These are phyloP conservation scores for Penicillium roqueforti DNA, from an alignment of 495 filamentous ascomycete genomes.

Conservation along the genomic window DNA sequence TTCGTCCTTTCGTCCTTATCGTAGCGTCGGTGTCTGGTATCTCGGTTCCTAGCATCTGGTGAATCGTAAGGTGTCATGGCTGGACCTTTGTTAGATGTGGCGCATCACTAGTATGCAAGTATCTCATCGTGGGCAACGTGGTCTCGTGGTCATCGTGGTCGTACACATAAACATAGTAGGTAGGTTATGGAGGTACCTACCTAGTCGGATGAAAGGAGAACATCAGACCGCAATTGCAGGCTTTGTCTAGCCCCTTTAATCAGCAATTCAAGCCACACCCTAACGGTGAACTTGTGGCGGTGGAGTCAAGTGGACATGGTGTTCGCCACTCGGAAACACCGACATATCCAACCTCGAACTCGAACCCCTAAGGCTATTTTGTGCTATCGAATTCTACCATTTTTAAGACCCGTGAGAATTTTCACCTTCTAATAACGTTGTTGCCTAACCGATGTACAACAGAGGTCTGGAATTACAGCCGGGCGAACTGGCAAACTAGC, in stretches of 20 bases:
- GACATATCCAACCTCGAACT: background rate
- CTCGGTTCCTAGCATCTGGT: slow-evolving; percentile 4
- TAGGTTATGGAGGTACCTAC: background rate
- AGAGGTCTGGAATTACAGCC: background rate
- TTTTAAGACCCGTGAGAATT: too few relatives aligned
- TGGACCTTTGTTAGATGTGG: slow-evolving; percentile 5
- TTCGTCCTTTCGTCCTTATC: too few relatives aligned
- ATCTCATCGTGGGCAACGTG: slow-evolving; percentile 1
- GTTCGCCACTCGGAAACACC: slow-evolving; percentile 16
- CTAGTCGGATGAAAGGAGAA: slow-evolving; percentile 5
- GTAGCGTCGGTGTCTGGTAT: background rate
- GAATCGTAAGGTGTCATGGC: slow-evolving; percentile 12
- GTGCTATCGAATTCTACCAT: too few relatives aligned
- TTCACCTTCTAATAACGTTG: slow-evolving; percentile 8
- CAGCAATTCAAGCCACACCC: slow-evolving; percentile 22
- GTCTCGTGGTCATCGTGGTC: too few relatives aligned
- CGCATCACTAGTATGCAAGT: slow-evolving; percentile 8
- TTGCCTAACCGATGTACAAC: slow-evolving; percentile 9
- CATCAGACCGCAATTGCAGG: slow-evolving; percentile 17
- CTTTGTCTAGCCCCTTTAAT: slow-evolving; percentile 1
- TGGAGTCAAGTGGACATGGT: slow-evolving; percentile 9
- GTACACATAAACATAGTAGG: background rate
- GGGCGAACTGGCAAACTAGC: slow-evolving; percentile 6
- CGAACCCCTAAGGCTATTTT: background rate
- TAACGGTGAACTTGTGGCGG: slow-evolving; percentile 24